These are phyloP conservation scores for Forsythia suspensa DNA, from an alignment of 257 asterid genomes.

Conservation along the genomic window DNA sequence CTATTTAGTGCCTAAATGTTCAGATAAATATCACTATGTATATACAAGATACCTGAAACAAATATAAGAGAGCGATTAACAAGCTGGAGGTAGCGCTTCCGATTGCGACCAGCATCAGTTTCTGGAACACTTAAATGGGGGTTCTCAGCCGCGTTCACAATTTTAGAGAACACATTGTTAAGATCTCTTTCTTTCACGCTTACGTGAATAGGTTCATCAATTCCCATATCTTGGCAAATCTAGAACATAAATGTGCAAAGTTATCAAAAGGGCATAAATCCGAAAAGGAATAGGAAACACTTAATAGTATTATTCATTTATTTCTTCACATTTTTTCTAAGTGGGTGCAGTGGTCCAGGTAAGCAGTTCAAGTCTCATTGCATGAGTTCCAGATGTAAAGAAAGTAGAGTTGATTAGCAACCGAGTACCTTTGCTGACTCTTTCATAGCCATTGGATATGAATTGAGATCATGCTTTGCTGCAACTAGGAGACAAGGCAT, in stretches of 20 bases:
- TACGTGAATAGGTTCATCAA: slow-evolving; percentile 79
- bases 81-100: slow-evolving; percentile 57
- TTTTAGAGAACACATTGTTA: slow-evolving; percentile 73
- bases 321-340: slow-evolving; percentile 7
- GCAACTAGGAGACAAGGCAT: slow-evolving; percentile 94
- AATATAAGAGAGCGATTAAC: slow-evolving; percentile 64
- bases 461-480: slow-evolving; percentile 77
- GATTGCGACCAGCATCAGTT: slow-evolving; percentile 75
- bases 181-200: slow-evolving; percentile 84
- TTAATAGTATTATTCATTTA: background rate
- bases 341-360: background rate
- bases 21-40: background rate
- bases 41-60: slow-evolving; percentile 64
- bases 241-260: slow-evolving; percentile 27
- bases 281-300: background rate
- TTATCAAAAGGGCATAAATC: background rate
- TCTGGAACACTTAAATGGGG: slow-evolving; percentile 91
- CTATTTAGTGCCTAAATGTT: background rate
- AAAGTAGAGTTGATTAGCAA: slow-evolving; percentile 17
- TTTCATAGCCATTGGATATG: slow-evolving; percentile 54
- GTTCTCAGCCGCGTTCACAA: slow-evolving; percentile 76
- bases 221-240: slow-evolving; percentile 84
- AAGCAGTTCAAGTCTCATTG: slow-evolving; percentile 12
- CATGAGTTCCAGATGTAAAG: slow-evolving; percentile 13
- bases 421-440: slow-evolving; percentile 71